A percentile compares a stretch with the other conserved stretches of the same genome.
phyloP scores from a whole-genome alignment of 257 asterid species.

The Echium plantagineum region DNA sequence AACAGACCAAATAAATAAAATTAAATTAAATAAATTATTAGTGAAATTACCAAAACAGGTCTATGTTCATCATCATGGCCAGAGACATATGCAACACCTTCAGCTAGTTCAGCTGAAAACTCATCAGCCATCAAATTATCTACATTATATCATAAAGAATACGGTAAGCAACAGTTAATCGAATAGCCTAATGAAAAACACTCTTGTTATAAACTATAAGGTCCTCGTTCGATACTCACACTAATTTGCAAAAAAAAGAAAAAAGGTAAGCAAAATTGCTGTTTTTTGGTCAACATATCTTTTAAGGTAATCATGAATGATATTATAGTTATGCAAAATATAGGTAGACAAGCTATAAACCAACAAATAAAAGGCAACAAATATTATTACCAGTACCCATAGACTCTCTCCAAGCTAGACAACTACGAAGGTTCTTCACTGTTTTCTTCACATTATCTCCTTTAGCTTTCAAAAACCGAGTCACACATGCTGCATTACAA shows the following conservation, averaged over 20 bases:
- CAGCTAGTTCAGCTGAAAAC: conserved; percentile 88
- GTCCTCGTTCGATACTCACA: too few species aligned
- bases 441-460: conserved; percentile 85
- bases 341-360: too few species aligned
- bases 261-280: conserved; percentile 11
- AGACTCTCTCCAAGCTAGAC: conserved; percentile 88
- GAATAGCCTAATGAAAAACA: too few species aligned
- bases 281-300: too few species aligned
- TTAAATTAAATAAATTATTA: not conserved
- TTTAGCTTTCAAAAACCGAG: conserved; percentile 67
- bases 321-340: too few species aligned
- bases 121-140: conserved; percentile 90
- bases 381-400: conserved; percentile 47
- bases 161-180: too few species aligned
- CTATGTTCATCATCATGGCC: conserved; percentile 83
- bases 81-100: conserved; percentile 88
- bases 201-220: too few species aligned
- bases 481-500: conserved; percentile 64
- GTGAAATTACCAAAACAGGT: conserved; percentile 61
- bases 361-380: not conserved
- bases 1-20: not conserved
- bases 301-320: too few species aligned
- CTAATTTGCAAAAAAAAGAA: too few species aligned
- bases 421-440: conserved; percentile 59
- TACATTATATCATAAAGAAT: conserved; percentile 18